phyloP scores from a whole-genome alignment of 805 yeast genomes.

The Cyberlindnera xylosilytica region DNA sequence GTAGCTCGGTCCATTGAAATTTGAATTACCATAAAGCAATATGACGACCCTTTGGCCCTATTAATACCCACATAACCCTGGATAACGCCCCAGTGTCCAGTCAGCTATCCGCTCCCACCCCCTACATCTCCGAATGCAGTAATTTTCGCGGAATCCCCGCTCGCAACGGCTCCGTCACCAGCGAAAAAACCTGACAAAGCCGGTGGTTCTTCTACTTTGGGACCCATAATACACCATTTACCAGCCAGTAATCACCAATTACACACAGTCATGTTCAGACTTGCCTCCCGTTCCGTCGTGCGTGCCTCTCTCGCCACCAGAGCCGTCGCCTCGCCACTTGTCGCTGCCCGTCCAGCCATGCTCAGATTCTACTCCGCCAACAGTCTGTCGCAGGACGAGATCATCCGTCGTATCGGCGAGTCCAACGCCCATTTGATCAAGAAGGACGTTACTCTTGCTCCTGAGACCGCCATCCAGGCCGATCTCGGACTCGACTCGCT shows the following conservation, averaged over 20 bases:
- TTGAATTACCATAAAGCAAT: too few relatives aligned
- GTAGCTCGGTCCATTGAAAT: too few relatives aligned
- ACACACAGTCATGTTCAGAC: slow-evolving; percentile 45
- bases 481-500: slow-evolving; percentile 90
- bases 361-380: slow-evolving; percentile 55
- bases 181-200: slow-evolving; percentile 1
- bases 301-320: slow-evolving; percentile 35
- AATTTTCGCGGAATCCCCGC: background rate
- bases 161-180: background rate
- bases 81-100: too few relatives aligned
- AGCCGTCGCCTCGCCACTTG: slow-evolving; percentile 24
- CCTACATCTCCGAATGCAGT: too few relatives aligned
- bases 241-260: too few relatives aligned
- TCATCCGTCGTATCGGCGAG: slow-evolving; percentile 75
- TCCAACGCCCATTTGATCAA: slow-evolving; percentile 69
- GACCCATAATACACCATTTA: too few relatives aligned
- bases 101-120: too few relatives aligned
- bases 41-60: too few relatives aligned
- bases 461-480: slow-evolving; percentile 36
- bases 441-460: slow-evolving; percentile 42
- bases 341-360: slow-evolving; percentile 29
- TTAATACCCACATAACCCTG: too few relatives aligned
- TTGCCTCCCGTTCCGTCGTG: slow-evolving; percentile 38
- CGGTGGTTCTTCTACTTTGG: background rate
- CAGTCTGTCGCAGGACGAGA: slow-evolving; percentile 72